phyloP scores from a whole-genome alignment of 805 yeast genomes.

The Saturnispora besseyi region DNA sequence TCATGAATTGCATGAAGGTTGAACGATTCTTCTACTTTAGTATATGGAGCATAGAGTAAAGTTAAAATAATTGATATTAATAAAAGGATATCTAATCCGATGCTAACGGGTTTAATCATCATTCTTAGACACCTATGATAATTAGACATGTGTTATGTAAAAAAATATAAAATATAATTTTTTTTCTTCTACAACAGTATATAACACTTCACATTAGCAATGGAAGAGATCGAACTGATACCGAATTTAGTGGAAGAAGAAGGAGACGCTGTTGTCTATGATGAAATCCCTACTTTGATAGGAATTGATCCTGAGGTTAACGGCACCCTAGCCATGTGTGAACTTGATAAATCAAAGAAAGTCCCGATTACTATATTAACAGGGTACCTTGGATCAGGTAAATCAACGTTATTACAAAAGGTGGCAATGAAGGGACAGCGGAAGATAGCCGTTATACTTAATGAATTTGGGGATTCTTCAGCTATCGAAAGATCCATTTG shows the following conservation, averaged over 20 bases:
- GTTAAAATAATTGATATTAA: conserved; percentile 41
- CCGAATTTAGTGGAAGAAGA: conserved; percentile 23
- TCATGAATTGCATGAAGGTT: conserved; percentile 86
- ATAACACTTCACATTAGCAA: background rate
- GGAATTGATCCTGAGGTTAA: conserved; percentile 7
- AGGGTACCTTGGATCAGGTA: conserved; percentile 93
- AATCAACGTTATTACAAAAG: conserved; percentile 71
- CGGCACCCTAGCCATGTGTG: conserved; percentile 15
- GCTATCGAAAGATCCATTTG: conserved; percentile 84
- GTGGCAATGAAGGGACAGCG: conserved; percentile 64
- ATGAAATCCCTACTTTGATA: conserved; percentile 9
- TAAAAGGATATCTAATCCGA: conserved; percentile 24
- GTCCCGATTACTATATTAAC: conserved; percentile 92
- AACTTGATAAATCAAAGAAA: conserved; percentile 28
- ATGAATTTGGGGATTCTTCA: conserved; percentile 86
- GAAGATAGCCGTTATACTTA: conserved; percentile 80
- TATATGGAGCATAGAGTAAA: conserved; percentile 56
- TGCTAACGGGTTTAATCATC: background rate
- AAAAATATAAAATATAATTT: background rate
- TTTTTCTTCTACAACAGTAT: background rate
- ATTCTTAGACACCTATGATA: too few species aligned
- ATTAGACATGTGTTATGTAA: background rate
- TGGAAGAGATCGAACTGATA: conserved; percentile 17
- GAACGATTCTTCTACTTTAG: conserved; percentile 94
- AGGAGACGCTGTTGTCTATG: conserved; percentile 20